phyloP scores from a whole-genome alignment of 768 basidiomycete genomes.

The Myochromella boudieri region DNA sequence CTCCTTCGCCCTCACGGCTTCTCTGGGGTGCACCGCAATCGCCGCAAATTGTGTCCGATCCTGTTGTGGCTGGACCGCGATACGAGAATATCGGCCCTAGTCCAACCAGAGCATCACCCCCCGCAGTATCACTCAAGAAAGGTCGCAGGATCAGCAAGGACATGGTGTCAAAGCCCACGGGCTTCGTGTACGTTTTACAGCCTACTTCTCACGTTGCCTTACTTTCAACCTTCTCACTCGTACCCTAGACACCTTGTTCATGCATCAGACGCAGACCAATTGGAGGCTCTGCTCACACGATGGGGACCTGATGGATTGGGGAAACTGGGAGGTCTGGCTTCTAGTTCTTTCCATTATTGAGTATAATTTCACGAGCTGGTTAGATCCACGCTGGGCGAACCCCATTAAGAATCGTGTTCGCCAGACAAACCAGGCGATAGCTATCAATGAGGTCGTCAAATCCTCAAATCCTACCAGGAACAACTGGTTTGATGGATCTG shows the following conservation, averaged over 20 bases:
- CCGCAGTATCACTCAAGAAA: slow-evolving; percentile 44
- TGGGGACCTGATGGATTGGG: slow-evolving; percentile 90
- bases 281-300: slow-evolving; percentile 80
- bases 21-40: slow-evolving; percentile 49
- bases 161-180: slow-evolving; percentile 82
- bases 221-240: no score
- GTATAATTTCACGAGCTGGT: slow-evolving; percentile 27
- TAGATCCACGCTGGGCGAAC: slow-evolving; percentile 87
- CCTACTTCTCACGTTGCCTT: slow-evolving; percentile 21
- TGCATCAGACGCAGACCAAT: slow-evolving; percentile 87
- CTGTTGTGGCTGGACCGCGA: slow-evolving; percentile 60
- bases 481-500: slow-evolving; percentile 39
- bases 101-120: slow-evolving; percentile 29
- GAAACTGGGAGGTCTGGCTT: slow-evolving; percentile 75
- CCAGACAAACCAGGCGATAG: slow-evolving; percentile 64
- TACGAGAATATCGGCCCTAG: slow-evolving; percentile 57
- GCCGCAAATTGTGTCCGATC: slow-evolving; percentile 32
- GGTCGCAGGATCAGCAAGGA: slow-evolving; percentile 78
- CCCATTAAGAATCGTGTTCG: slow-evolving; percentile 83
- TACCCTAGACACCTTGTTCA: slow-evolving; percentile 77
- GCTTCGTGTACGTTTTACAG: slow-evolving; percentile 69
- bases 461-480: slow-evolving; percentile 60
- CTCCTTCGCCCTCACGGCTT: slow-evolving; percentile 65
- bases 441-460: slow-evolving; percentile 76
- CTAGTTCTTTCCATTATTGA: slow-evolving; percentile 29